Base-by-base conservation (phyloP, 345 rosid species). In the Pistacia atlantica region DNA sequence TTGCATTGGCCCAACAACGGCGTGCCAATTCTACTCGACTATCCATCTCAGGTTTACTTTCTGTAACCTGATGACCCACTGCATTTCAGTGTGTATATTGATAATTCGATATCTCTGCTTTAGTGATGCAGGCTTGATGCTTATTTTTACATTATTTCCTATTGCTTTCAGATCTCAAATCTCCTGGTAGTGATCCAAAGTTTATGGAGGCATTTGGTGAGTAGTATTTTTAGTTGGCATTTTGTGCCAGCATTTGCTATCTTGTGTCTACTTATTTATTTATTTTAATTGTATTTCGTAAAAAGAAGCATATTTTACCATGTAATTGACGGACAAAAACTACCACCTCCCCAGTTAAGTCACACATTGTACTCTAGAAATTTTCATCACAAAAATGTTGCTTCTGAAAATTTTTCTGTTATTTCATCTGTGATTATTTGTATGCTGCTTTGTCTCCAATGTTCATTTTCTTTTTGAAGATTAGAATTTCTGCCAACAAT, bases 121-220 rank as follows among this genome's bases (percentile, higher is more conserved):
- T 11, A 18, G 8, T 65, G 31, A 48, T 65, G 48, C 72, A 60
- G 13, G 45, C 52, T 70, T 58, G 76, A 56, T 75, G 74, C 66
- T 37, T 81, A 18, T 16, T 48, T 52, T 68, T 72, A 38, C 70
- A 78, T 75, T 52, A 25, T 6, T 11, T 75, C 64, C 48, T 38
- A 73, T 84, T 81, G 38, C 73, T 71, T 84, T 67, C 91, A 95
- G 99, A 95, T 77, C 55, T 88, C 76, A 96, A 92, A 77, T 93
- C 97, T 60, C 92, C 97, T 1, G 56, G 56, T 11, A 86, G 91
- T 75, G 98, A 92, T 87, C 93, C 94, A 13, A 95, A 92, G 82
- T 87, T 66, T 52, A 73, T 80, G 88, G 99, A 96, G 87, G 89
- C 97, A 82, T 84, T 91, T 83, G 99, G 99, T 96, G 80, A 90